Base-by-base conservation (phyloP, 2,329 filamentous ascomycete genomes). In the Chaetothyriales sp. region DNA sequence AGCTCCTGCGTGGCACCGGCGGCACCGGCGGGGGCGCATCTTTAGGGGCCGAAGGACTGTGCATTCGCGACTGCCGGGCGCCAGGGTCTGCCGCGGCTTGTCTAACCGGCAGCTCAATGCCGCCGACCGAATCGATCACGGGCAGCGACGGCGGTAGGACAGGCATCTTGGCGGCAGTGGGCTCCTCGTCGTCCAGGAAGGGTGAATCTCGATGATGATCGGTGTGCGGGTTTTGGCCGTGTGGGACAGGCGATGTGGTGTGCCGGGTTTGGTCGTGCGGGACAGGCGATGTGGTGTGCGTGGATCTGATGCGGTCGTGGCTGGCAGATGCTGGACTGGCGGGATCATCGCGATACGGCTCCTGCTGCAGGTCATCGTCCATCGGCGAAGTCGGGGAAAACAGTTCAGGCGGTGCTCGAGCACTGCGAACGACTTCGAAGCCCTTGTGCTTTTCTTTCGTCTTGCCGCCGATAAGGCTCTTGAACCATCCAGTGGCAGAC, bases 391-490 rank as follows among this genome's bases (percentile, higher is more conserved):
- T 51, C 5, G 51, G 63, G 44, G 63, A 71, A 70, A 69, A 64
- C 56, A 76, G 77, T 53, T 83, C 82, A 5, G 85, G 83, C 2
- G 89, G 89, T 72, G 92, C 89, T 51, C 89, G 80, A 6, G 88
- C 80, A 65, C 89, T 95, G 62, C 92, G 76, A 15, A 98, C 90
- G 4, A 98, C 92, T 66, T 97, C 92, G 60, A 98, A 98, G 0
- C 92, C 92, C 68, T 97, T 97, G 58, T 84, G 83, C 68, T 94
- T 94, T 59, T 95, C 90, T 64, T 95, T 95, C 5, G 82, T 88
- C 70, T 94, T 94, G 15, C 84, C 85, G 10, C 82, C 83, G 53
- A 95, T 78, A 5, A 95, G 65, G 49, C 76, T 78, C 60, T 86
- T 83, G 66, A 97, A 80, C 89, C 90, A 98, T 4, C 88, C 87